Evolutionary conservation across 192 early-diverging fungal species (phyloP), one percentile per base, ranked within the genome.

Genomic region (Diversispora eburnea): DNA sequence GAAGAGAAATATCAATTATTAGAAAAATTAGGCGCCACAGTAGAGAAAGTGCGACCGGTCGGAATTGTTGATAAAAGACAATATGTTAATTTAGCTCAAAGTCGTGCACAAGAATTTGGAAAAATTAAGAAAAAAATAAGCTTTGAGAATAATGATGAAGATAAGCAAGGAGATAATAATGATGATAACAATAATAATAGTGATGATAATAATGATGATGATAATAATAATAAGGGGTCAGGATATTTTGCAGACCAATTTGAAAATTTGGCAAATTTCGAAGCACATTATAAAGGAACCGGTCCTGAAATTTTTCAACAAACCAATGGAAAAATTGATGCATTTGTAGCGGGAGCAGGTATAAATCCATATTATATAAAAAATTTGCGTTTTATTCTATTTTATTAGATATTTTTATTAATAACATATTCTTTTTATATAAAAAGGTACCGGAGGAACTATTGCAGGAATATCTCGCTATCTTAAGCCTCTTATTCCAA

Each of bases 191-290:
- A 59, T 2, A 9, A 22, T 13, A 12, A n/a, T n/a, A 45, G 15
- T 45, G 8, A 41, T 45, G 22, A 59, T 39, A 54, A n/a, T 51
- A 10, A 49, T 22, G 9, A 39, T 47, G 20, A 9, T 6, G 39
- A 41, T 5, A 46, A 49, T 13, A 65, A 20, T 42, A 47, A 42
- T 45, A 22, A 62, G 55, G n/a, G 20, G 69, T 77, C 81, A 51
- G 89, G 90, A 65, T 92, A 84, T 83, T 97, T 91, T 86, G 92
- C 91, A 3, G 89, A 99, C 79, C 97, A 99, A 79, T 99, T 99
- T 76, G 97, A 99, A 76, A 99, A 93, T 67, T 82, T 87, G 67
- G 87, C 89, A 51, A 99, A 98, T 76, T 88, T 85, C 61, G 77
- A 92, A 54, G 88, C 88, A 0, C 95, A 97, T 78, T 95, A 86